Base-by-base conservation (phyloP, 2,329 filamentous ascomycete species). In the Leptographium galeiforme region DNA sequence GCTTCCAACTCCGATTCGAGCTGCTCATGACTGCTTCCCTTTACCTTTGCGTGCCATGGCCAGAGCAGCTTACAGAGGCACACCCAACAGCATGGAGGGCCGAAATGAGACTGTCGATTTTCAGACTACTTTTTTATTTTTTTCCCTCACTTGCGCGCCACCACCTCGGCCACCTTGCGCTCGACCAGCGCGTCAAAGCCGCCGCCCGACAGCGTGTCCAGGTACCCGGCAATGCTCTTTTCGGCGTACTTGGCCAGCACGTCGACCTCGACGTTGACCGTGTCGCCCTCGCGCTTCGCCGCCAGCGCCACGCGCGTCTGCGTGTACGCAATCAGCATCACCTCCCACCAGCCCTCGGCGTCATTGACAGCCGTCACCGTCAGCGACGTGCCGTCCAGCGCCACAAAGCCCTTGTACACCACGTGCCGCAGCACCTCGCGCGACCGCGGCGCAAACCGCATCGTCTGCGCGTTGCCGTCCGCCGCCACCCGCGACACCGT, bases 281-380 rank as follows among this genome's bases (percentile, higher is more conserved):
- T 78, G 7, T 95, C 88, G 2, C 90, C 89, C 34, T 77, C 70
- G 68, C 78, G 74, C 78, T 96, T 96, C 51, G 72, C 74, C 2
- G 87, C 87, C 58, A 89, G 82, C 16, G 95, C 85, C 16, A 98
- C 84, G 68, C 87, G 87, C 69, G 91, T 88, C 72, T 97, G 93
- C 12, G 93, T 96, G 69, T 98, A 98, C 10, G 87, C 80, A 67
- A 98, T 96, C 57, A 98, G 75, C 93, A 98, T 98, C 50, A 98
- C 85, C 77, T 97, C 93, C 79, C 84, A 96, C 67, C 89, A 94
- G 44, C 85, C 56, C 59, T 81, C 78, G 5, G 65, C 76, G 67
- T 96, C 91, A 62, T 91, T 72, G 34, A 97, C 91, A 60, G 79
- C 77, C 2, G 91, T 97, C 2, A 98, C 79, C 0, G 93, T 98